Evolutionary conservation across 352 stramenopile species (phyloP).

Genomic region (Globisporangium nunn): DNA sequence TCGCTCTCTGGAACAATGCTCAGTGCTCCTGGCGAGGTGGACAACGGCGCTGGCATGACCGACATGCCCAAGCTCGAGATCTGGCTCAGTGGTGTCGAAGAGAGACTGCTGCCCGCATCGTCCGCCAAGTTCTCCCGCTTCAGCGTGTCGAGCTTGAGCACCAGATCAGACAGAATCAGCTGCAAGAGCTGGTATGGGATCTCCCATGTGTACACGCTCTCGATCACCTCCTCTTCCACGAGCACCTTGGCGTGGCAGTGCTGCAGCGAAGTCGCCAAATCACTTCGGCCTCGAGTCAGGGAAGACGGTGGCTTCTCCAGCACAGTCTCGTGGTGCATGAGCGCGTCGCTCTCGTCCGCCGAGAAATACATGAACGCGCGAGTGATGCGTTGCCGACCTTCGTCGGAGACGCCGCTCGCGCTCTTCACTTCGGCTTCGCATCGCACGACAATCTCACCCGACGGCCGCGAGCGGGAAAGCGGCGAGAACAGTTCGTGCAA

Average conservation of each 20-base stretch:
- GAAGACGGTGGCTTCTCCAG: slow-evolving; percentile 2
- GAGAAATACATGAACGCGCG: slow-evolving; percentile 74
- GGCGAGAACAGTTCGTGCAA: slow-evolving; percentile 62
- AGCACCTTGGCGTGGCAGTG: slow-evolving; percentile 52
- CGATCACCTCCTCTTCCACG: slow-evolving; percentile 80
- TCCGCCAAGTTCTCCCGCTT: slow-evolving; percentile 41
- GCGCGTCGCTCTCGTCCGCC: slow-evolving; percentile 17
- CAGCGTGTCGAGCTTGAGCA: slow-evolving; percentile 58
- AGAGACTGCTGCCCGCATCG: slow-evolving; percentile 24
- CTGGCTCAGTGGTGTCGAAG: slow-evolving; percentile 48
- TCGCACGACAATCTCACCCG: slow-evolving; percentile 69
- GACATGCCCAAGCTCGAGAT: slow-evolving; percentile 30
- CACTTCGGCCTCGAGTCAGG: slow-evolving; percentile 29
- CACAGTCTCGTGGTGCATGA: background rate
- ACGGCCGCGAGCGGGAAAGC: slow-evolving; percentile 48
- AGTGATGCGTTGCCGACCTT: slow-evolving; percentile 56
- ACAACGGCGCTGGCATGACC: slow-evolving; percentile 18
- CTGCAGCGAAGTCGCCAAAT: slow-evolving; percentile 29
- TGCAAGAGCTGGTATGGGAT: slow-evolving; percentile 82
- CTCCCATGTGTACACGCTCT: slow-evolving; percentile 86
- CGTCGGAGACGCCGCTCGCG: slow-evolving; percentile 26
- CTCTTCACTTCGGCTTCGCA: slow-evolving; percentile 63
- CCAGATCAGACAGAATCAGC: slow-evolving; percentile 63
- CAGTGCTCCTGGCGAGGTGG: slow-evolving; percentile 22
- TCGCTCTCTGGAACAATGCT: slow-evolving; percentile 28